Percentiles rank a stretch among this genome's conserved stretches.
Evolutionary conservation across 2,329 filamentous ascomycete genomes (phyloP).

Genomic region (Mariannaea elegans): DNA sequence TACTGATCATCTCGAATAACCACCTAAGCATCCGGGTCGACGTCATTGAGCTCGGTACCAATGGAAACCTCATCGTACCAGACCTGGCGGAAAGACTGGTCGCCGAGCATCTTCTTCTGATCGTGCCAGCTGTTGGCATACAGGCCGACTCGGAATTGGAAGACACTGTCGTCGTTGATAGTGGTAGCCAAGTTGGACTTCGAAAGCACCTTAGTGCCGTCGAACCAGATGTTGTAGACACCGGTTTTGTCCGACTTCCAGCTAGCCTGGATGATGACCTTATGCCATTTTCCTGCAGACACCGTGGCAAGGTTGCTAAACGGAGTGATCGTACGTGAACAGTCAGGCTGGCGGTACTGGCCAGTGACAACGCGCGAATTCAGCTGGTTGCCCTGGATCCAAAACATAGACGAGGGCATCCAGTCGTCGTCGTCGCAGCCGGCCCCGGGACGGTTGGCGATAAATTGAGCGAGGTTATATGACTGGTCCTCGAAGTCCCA

Average conservation of each 20-base stretch:
- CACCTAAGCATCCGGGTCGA: constrained; percentile 23
- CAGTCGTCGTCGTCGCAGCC: constrained; percentile 54
- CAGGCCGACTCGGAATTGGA: constrained; percentile 57
- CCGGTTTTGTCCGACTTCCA: constrained; percentile 56
- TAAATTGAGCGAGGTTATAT: constrained; percentile 62
- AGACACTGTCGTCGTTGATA: constrained; percentile 52
- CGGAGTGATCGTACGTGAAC: constrained; percentile 31
- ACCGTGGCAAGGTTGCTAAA: constrained; percentile 48
- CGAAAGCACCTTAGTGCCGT: constrained; percentile 55
- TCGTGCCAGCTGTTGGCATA: constrained; percentile 62
- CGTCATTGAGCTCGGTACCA: constrained; percentile 47
- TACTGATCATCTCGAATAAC: constrained; percentile 23
- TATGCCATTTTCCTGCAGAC: constrained; percentile 56
- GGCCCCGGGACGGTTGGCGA: constrained; percentile 55
- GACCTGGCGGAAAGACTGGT: constrained; percentile 54
- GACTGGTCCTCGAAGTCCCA: constrained; percentile 57
- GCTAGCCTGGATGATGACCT: constrained; percentile 53
- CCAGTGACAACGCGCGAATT: constrained; percentile 48
- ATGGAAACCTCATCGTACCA: constrained; percentile 60
- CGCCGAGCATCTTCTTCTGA: constrained; percentile 49
- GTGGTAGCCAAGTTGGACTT: constrained; percentile 52
- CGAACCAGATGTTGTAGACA: constrained; percentile 57
- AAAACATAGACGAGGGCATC: constrained; percentile 60
- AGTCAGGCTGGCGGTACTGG: constrained; percentile 38
- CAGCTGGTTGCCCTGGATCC: constrained; percentile 54